Conservation (phyloP, 1,284 basidiomycete genomes). For the Leccinum subrobustum region DNA sequence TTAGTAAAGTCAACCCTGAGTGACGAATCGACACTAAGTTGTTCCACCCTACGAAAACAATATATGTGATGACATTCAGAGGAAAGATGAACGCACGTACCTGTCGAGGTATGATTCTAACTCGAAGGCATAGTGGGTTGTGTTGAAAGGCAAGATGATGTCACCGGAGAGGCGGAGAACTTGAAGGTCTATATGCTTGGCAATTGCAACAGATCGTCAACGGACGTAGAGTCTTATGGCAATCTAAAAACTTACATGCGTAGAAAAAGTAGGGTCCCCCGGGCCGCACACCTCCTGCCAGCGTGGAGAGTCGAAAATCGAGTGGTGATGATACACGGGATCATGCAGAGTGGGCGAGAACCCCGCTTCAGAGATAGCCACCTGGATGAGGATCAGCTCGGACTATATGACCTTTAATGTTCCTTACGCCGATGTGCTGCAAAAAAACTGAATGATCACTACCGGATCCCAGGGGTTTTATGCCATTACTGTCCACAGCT, state of each 20-base stretch:
- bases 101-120: conserved; percentile 48
- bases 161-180: conserved; percentile 61
- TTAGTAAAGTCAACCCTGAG: conserved; percentile 21
- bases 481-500: neutral
- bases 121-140: conserved; percentile 65
- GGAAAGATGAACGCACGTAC: conserved; percentile 31
- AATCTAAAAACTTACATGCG: conserved; percentile 47
- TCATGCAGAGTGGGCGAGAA: conserved; percentile 50
- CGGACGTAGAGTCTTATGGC: neutral
- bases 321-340: conserved; percentile 75
- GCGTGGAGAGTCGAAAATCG: conserved; percentile 69
- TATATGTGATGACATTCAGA: neutral
- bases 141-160: conserved; percentile 68
- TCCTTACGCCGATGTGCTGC: conserved; percentile 48
- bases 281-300: conserved; percentile 63
- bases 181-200: conserved; percentile 65
- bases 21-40: neutral
- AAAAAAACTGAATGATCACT: conserved; percentile 78
- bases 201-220: conserved; percentile 46
- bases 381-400: conserved; percentile 31
- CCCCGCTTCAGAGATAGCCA: conserved; percentile 53
- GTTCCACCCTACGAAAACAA: conserved; percentile 33
- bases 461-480: conserved; percentile 55
- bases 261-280: conserved; percentile 70
- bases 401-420: neutral